Conservation (phyloP, 768 basidiomycete species). For the Russula ochroleuca region DNA sequence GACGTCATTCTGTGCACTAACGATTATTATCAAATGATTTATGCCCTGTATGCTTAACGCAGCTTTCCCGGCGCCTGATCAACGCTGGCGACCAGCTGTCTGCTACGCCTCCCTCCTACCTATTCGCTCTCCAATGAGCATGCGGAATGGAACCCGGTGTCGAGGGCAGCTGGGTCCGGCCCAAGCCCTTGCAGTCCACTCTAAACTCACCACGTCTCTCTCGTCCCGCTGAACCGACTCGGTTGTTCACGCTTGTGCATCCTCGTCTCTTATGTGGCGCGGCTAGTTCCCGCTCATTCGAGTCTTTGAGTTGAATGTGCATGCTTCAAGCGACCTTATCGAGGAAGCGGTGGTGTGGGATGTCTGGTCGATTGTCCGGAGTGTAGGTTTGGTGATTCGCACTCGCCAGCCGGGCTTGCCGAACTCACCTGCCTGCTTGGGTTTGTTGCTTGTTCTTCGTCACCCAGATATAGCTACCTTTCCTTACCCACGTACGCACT, state of each 20-base stretch:
- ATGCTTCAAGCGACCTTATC: slow-evolving; percentile 13
- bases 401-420: slow-evolving; percentile 29
- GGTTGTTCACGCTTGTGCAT: slow-evolving; percentile 12
- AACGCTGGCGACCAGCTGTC: slow-evolving; percentile 34
- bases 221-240: slow-evolving; percentile 2
- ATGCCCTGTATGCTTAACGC: slow-evolving; percentile 28
- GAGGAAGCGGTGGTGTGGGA: slow-evolving; percentile 5
- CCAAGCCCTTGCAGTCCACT: slow-evolving; percentile 8
- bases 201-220: not conserved
- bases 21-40: slow-evolving; percentile 29
- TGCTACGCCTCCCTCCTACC: slow-evolving; percentile 29
- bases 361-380: slow-evolving; percentile 9
- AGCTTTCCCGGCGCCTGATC: slow-evolving; percentile 42
- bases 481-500: slow-evolving; percentile 10
- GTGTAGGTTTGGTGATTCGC: slow-evolving; percentile 23
- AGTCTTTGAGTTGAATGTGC: slow-evolving; percentile 24
- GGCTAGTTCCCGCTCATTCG: slow-evolving; percentile 27
- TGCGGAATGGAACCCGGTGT: slow-evolving; percentile 14
- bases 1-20: slow-evolving; percentile 26
- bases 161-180: slow-evolving; percentile 11
- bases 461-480: slow-evolving; percentile 14
- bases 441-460: slow-evolving; percentile 7
- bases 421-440: slow-evolving; percentile 11
- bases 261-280: slow-evolving; percentile 27
- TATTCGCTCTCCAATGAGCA: slow-evolving; percentile 20